These are phyloP conservation scores for Arctostaphylos glauca DNA, from an alignment of 148 eudicot species.

Conservation along the genomic window DNA sequence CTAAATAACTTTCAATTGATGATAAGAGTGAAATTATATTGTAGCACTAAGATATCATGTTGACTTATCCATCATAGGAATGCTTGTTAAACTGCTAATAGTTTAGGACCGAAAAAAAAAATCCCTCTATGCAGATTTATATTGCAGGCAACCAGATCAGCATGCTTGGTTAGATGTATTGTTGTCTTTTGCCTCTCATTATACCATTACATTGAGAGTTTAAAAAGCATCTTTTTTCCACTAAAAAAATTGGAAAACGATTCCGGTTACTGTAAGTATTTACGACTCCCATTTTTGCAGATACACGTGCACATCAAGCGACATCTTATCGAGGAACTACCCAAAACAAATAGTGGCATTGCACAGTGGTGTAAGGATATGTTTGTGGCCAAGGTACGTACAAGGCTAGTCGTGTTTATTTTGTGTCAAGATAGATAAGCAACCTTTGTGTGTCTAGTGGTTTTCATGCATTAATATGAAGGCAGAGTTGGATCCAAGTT, in stretches of 20 bases:
- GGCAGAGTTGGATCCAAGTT: neutral
- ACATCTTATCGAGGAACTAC: constrained; percentile 61
- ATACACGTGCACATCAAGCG: constrained; percentile 49
- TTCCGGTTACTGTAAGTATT: neutral
- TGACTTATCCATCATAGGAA: neutral
- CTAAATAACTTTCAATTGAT: neutral
- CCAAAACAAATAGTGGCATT: constrained; percentile 54
- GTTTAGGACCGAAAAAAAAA: neutral
- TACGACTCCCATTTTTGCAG: constrained; percentile 17
- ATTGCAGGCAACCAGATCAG: neutral
- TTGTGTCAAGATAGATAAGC: neutral
- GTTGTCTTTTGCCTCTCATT: neutral
- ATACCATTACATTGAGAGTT: neutral
- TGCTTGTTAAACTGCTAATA: neutral
- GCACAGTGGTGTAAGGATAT: constrained; percentile 78
- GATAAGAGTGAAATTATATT: neutral
- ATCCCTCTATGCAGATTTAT: neutral
- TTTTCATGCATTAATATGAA: neutral
- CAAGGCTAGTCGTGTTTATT: neutral
- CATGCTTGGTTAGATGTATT: neutral
- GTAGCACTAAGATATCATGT: neutral
- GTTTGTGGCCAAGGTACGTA: constrained; percentile 67
- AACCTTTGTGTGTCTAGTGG: neutral
- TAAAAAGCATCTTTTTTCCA: neutral
- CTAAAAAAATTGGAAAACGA: neutral